Evolutionary conservation across 106 monocot genomes (phyloP).

Genomic region (Dendrobium catenatum): DNA sequence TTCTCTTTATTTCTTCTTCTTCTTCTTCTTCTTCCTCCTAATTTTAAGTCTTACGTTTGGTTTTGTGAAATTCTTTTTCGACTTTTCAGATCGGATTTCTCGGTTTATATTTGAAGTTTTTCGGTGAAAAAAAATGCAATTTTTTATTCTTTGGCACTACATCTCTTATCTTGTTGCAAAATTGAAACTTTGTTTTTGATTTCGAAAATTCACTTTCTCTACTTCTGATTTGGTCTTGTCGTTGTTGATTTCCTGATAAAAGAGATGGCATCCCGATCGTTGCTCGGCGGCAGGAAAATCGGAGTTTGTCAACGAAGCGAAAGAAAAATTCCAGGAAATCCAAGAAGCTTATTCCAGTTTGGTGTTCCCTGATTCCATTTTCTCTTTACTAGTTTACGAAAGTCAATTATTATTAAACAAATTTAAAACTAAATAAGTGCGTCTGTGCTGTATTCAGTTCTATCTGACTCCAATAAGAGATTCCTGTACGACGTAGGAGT

Average conservation of each 20-base stretch:
- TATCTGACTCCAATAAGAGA: slow-evolving; percentile 86
- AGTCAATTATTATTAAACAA: neutral
- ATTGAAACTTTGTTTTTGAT: neutral
- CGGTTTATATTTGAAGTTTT: neutral
- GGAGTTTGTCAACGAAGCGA: slow-evolving; percentile 46
- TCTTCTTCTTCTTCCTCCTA: neutral
- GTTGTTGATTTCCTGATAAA: neutral
- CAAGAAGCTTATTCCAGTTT: slow-evolving; percentile 83
- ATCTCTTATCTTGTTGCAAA: neutral
- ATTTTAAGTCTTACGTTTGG: neutral
- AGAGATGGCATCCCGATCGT: slow-evolving; percentile 97
- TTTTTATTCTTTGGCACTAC: neutral
- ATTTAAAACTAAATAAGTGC: neutral
- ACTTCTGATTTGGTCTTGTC: neutral
- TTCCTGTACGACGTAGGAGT: slow-evolving; percentile 80
- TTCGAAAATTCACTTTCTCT: neutral
- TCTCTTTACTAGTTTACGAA: neutral
- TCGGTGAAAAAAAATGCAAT: neutral
- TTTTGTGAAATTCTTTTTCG: neutral
- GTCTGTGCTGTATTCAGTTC: slow-evolving; percentile 36
- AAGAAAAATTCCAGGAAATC: slow-evolving; percentile 78
- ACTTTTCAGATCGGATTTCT: neutral
- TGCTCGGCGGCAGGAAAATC: slow-evolving; percentile 40
- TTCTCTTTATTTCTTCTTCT: neutral
- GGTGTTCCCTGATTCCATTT: neutral